These are phyloP conservation scores for Capronia epimyces DNA, from an alignment of 2,329 filamentous ascomycete genomes.

Conservation along the genomic window DNA sequence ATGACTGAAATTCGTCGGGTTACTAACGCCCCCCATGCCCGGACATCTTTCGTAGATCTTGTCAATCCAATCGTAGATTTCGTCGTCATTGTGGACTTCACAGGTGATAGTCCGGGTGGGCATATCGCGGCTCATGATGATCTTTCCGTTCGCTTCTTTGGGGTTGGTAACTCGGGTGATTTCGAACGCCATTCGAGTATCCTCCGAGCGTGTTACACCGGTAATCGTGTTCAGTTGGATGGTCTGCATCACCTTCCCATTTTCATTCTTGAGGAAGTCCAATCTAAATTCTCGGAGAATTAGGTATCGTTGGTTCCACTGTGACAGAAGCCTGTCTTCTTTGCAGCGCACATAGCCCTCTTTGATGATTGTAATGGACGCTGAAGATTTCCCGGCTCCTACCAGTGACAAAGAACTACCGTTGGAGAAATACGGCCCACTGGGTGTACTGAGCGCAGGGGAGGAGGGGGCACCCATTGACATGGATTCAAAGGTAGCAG, in stretches of 20 bases:
- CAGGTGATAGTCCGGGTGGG: conserved; percentile 80
- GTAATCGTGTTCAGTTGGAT: conserved; percentile 82
- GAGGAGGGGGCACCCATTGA: conserved; percentile 60
- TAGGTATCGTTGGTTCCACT: conserved; percentile 85
- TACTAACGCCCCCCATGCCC: conserved; percentile 95
- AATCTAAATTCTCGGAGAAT: conserved; percentile 88
- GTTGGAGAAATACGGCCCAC: conserved; percentile 58
- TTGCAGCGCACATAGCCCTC: conserved; percentile 57
- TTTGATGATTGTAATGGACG: conserved; percentile 69
- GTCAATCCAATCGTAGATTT: conserved; percentile 98
- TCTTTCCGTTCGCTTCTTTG: conserved; percentile 59
- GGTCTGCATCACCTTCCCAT: conserved; percentile 78
- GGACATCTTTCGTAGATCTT: conserved; percentile 95
- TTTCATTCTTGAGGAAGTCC: conserved; percentile 90
- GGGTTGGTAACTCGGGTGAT: conserved; percentile 65
- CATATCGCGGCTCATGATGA: conserved; percentile 71
- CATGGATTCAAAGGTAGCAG: conserved; percentile 66
- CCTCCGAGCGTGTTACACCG: conserved; percentile 84
- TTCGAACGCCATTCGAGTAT: conserved; percentile 87
- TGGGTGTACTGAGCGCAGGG: conserved; percentile 60
- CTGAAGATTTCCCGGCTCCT: conserved; percentile 51
- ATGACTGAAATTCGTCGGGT: conserved; percentile 96
- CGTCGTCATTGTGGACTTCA: conserved; percentile 89
- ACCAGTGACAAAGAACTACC: conserved; percentile 67
- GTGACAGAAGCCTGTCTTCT: conserved; percentile 73